phyloP scores from a whole-genome alignment of 2,329 filamentous ascomycete genomes.

The Alternaria infectoria region DNA sequence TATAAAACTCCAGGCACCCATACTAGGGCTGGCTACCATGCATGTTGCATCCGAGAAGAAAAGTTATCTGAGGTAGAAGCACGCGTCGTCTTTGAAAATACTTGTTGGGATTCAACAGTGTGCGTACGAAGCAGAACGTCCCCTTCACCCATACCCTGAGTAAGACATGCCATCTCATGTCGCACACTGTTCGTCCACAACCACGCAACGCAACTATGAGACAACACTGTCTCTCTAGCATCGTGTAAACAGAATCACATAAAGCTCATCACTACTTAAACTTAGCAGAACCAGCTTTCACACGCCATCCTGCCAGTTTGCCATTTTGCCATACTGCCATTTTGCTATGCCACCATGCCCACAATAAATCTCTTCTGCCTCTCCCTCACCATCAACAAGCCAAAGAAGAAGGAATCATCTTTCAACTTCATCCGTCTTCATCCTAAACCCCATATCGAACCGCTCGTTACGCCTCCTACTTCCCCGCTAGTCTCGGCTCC shows the following conservation, averaged over 20 bases:
- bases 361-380: neutral
- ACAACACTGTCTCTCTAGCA: neutral
- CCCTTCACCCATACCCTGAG: neutral
- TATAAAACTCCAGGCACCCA: conserved; percentile 7
- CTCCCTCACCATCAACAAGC: neutral
- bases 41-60: neutral
- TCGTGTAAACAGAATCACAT: neutral
- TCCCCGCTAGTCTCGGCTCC: neutral
- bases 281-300: neutral
- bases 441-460: neutral
- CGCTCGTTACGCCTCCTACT: neutral
- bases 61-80: neutral
- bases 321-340: neutral
- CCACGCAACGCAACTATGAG: neutral
- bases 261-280: neutral
- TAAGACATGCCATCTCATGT: neutral
- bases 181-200: neutral
- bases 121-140: neutral
- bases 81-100: neutral
- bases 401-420: neutral
- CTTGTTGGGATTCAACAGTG: rapidly evolving
- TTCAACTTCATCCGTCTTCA: neutral
- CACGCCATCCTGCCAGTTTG: neutral
- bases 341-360: neutral
- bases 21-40: neutral